Evolutionary conservation across 164 flowering plant genomes (phyloP).

Genomic region (Stephania japonica): DNA sequence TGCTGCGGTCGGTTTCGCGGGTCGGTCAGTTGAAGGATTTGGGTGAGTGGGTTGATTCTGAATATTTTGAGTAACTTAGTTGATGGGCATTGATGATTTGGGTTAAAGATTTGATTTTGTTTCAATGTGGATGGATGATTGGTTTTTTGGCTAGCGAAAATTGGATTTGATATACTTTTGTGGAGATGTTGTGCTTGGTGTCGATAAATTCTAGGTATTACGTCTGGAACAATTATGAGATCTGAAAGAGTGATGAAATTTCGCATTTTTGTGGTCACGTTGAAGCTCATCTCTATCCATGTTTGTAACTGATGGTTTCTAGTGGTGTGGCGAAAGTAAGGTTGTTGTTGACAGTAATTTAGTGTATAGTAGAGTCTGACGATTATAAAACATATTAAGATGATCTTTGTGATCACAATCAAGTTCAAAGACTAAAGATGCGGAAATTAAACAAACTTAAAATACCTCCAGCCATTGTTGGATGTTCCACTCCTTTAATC

Average conservation of each 20-base stretch:
- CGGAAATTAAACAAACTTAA: too few species aligned
- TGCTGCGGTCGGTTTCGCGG: conserved; percentile 63
- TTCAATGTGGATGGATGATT: background rate
- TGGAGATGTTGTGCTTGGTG: too few species aligned
- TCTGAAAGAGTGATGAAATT: background rate
- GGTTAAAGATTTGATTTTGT: background rate
- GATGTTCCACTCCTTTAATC: too few species aligned
- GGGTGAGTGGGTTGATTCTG: conserved; percentile 35
- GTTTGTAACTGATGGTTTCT: background rate
- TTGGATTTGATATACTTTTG: background rate
- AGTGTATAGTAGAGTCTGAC: background rate
- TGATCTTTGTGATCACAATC: too few species aligned
- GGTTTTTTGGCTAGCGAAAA: background rate
- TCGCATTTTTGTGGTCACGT: background rate
- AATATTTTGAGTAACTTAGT: background rate
- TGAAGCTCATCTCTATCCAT: background rate
- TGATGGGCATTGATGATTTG: background rate
- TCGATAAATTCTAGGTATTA: too few species aligned
- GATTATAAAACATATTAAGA: too few species aligned
- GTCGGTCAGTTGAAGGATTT: conserved; percentile 84
- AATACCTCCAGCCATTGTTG: too few species aligned
- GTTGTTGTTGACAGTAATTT: background rate
- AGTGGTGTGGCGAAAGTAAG: background rate
- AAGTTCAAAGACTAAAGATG: too few species aligned
- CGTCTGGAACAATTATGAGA: background rate